Conservation (phyloP, 108 stramenopile species). For the Fistulifera solaris region DNA sequence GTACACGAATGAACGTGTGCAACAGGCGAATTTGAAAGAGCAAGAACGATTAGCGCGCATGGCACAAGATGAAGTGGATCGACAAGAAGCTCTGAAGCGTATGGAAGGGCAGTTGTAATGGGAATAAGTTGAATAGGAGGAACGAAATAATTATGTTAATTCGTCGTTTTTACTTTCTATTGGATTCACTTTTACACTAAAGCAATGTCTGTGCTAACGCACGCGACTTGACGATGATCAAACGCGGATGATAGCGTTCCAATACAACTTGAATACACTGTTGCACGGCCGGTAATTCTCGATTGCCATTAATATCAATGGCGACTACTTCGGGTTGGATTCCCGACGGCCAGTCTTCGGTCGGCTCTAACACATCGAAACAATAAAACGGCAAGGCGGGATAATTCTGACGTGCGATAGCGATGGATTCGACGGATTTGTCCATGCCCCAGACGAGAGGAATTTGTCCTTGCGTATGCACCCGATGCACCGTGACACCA, state of each 20-base stretch:
- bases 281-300: slow-evolving; percentile 63
- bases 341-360: background rate
- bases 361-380: slow-evolving; percentile 19
- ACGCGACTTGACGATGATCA: slow-evolving; percentile 77
- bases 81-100: slow-evolving; percentile 40
- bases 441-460: slow-evolving; percentile 44
- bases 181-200: too few species aligned
- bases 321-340: slow-evolving; percentile 39
- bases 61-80: slow-evolving; percentile 61
- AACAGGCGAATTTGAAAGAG: slow-evolving; percentile 60
- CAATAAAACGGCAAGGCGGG: slow-evolving; percentile 41
- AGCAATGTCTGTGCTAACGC: slow-evolving; percentile 14
- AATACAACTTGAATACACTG: slow-evolving; percentile 49
- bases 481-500: slow-evolving; percentile 50
- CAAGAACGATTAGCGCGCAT: slow-evolving; percentile 45
- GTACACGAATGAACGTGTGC: slow-evolving; percentile 67
- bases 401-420: slow-evolving; percentile 49
- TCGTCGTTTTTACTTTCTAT: too few species aligned
- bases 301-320: slow-evolving; percentile 79
- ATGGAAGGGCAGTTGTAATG: slow-evolving; percentile 16
- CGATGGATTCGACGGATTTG: slow-evolving; percentile 55
- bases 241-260: slow-evolving; percentile 40
- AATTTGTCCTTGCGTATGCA: slow-evolving; percentile 15
- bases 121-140: too few species aligned
- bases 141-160: too few species aligned